These are phyloP conservation scores for Citrullus amarus DNA, from an alignment of 306 rosid genomes.

Conservation along the genomic window DNA sequence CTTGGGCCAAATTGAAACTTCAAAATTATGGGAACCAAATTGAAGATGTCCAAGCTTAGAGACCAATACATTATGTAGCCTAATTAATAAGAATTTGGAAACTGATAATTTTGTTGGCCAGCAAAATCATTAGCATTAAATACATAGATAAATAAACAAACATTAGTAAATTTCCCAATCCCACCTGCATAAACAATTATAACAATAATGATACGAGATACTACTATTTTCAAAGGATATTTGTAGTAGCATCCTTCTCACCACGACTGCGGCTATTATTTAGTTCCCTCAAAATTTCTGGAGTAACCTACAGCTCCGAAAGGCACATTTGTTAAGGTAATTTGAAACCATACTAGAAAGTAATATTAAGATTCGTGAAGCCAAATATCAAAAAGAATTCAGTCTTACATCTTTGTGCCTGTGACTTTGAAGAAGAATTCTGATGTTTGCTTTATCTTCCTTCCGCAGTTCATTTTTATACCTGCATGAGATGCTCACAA, in stretches of 20 bases:
- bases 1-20: neutral
- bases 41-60: neutral
- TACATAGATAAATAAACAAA: neutral
- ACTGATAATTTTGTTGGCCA: neutral
- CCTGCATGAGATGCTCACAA: constrained; percentile 34
- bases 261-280: constrained; percentile 74
- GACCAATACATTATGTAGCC: neutral
- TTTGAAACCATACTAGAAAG: neutral
- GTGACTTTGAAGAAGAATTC: constrained; percentile 58
- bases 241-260: constrained; percentile 56
- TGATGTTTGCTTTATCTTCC: constrained; percentile 61
- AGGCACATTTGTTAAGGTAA: neutral
- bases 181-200: neutral
- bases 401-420: constrained; percentile 61
- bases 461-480: constrained; percentile 71
- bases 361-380: neutral
- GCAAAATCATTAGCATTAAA: neutral
- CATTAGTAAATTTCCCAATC: neutral
- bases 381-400: neutral
- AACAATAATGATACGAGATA: neutral
- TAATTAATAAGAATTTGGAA: neutral
- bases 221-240: constrained; percentile 52
- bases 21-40: neutral
- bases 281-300: constrained; percentile 71
- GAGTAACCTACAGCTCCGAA: constrained; percentile 59